phyloP scores from a whole-genome alignment of 225 moss, liverwort and hornwort genomes.

The Physcomitrellopsis africana region DNA sequence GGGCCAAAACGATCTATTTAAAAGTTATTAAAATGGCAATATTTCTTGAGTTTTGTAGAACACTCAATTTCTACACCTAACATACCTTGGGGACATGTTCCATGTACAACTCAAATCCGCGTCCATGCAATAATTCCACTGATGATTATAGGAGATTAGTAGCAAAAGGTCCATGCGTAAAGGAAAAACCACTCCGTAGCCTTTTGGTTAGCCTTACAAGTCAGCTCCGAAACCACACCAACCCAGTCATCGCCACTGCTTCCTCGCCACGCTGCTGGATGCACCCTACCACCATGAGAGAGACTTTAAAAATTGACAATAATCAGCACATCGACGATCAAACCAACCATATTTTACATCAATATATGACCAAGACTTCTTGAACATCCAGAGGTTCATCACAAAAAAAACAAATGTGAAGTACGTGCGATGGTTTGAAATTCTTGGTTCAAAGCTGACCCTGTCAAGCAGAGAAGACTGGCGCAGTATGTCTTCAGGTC shows the following conservation, averaged over 20 bases:
- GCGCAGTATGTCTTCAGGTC: slow-evolving; percentile 79
- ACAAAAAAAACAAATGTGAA: slow-evolving; percentile 17
- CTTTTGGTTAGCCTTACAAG: slow-evolving; percentile 35
- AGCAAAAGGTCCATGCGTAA: slow-evolving; percentile 3
- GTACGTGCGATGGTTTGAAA: slow-evolving; percentile 39
- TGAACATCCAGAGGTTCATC: neutral
- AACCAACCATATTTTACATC: neutral
- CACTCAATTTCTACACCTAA: slow-evolving; percentile 8
- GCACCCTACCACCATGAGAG: slow-evolving; percentile 19
- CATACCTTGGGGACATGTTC: slow-evolving; percentile 25
- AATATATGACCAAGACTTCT: no score
- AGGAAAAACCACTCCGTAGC: slow-evolving; percentile 13
- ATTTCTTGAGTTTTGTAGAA: slow-evolving; percentile 12
- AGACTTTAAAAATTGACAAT: slow-evolving; percentile 17
- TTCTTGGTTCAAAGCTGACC: slow-evolving; percentile 63
- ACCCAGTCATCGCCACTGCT: slow-evolving; percentile 57
- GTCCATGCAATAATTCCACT: slow-evolving; percentile 21
- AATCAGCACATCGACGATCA: neutral
- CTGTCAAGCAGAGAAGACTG: slow-evolving; percentile 65
- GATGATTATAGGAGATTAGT: slow-evolving; percentile 16
- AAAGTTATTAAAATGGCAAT: neutral
- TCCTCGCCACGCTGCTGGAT: slow-evolving; percentile 39
- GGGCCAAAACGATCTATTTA: slow-evolving; percentile 19
- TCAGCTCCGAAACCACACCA: slow-evolving; percentile 56
- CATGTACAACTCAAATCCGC: slow-evolving; percentile 2